Evolutionary conservation across 345 rosid genomes (phyloP).

Genomic region (Corchorus capsularis): DNA sequence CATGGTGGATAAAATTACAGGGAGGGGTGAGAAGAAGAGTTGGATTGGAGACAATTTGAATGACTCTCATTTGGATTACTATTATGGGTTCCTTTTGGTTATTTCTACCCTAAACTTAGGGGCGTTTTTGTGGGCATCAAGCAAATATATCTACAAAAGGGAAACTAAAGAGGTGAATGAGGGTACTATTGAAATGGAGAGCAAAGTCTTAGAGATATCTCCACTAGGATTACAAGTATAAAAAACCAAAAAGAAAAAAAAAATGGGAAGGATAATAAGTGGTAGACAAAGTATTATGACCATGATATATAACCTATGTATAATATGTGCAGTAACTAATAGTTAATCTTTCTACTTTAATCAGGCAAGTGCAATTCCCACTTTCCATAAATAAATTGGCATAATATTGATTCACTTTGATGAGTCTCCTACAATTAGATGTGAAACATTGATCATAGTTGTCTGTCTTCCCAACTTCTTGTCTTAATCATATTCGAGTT

Average conservation of each 20-base stretch:
- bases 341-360: background rate
- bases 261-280: background rate
- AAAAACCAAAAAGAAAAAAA: background rate
- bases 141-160: conserved; percentile 66
- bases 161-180: conserved; percentile 50
- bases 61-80: conserved; percentile 76
- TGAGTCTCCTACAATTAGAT: too few relatives aligned
- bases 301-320: background rate
- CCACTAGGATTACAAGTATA: conserved; percentile 55
- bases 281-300: background rate
- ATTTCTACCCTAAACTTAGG: conserved; percentile 62
- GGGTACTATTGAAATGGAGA: conserved; percentile 49
- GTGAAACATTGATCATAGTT: too few relatives aligned
- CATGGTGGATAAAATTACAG: conserved; percentile 64
- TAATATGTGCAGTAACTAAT: conserved; percentile 1
- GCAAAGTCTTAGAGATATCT: conserved; percentile 55
- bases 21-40: conserved; percentile 52
- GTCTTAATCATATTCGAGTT: background rate
- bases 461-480: too few relatives aligned
- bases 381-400: background rate
- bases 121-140: conserved; percentile 70
- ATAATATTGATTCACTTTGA: background rate
- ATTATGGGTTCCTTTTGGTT: conserved; percentile 76
- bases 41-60: conserved; percentile 91
- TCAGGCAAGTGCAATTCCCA: background rate